Evolutionary conservation across 495 filamentous ascomycete species (phyloP).

Genomic region (Xylaria intraflava): DNA sequence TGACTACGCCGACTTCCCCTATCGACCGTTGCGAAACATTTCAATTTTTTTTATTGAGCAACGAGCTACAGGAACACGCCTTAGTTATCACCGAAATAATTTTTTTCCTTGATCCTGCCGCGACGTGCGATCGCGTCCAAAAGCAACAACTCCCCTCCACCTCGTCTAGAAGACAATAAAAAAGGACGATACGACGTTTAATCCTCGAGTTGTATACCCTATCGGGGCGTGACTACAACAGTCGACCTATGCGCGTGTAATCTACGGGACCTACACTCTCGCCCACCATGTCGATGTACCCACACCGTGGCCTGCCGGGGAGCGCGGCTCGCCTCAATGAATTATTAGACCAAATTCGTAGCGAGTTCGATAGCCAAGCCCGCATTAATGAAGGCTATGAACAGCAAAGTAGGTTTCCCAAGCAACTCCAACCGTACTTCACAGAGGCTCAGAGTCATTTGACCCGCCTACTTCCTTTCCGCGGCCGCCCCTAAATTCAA

Average conservation of each 20-base stretch:
- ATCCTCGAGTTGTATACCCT: neutral
- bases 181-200: neutral
- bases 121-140: neutral
- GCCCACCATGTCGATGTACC: constrained; percentile 72
- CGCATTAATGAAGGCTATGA: constrained; percentile 75
- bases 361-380: constrained; percentile 81
- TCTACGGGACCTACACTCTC: neutral
- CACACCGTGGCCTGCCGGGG: constrained; percentile 72
- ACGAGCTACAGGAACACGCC: neutral
- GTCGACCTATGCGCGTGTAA: neutral
- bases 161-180: neutral
- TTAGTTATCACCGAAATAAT: neutral
- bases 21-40: neutral
- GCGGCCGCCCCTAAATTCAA: neutral
- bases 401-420: constrained; percentile 67
- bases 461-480: neutral
- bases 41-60: neutral
- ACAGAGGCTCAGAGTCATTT: neutral
- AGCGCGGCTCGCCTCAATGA: constrained; percentile 70
- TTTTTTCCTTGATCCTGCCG: neutral
- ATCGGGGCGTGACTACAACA: neutral
- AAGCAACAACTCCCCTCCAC: neutral
- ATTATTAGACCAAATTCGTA: constrained; percentile 80
- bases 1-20: neutral
- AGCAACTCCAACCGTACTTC: neutral